Evolutionary conservation across 768 basidiomycete genomes (phyloP), one percentile per base, ranked within the genome.

Genomic region (Macrolepiota dolichaula): DNA sequence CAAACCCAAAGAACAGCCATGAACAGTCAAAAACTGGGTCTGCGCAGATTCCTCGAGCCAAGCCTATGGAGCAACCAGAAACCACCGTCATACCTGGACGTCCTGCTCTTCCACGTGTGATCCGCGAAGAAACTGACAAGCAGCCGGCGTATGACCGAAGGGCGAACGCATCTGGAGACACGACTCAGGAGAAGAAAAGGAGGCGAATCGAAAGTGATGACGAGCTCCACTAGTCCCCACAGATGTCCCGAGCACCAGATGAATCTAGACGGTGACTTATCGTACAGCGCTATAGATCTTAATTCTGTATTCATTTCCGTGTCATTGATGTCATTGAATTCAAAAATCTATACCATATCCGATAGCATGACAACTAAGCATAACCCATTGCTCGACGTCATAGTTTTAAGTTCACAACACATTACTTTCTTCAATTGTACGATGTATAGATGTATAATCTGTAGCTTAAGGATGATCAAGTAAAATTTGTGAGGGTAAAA

Each of bases 391-490:
- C 7, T 47, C 44, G 22, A 47, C 27, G 35, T 56, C 29, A 50
- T 37, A 44, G 25, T 47, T 27, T 32, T 32, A 19, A 24, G 24
- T 19, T 51, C 47, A 32, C 36, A 54, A 54, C 32, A 55, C 15
- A 61, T 61, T 61, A 54, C 46, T 61, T 38, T 60, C 24, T 60
- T 44, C 57, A 44, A 54, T 44, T 60, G 40, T 60, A 53, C 22
- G 58, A 46, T 59, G 51, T 60, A 52, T 60, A 60, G 42, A 61
- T 61, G 59, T 61, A 38, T 70, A 71, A 66, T 69, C 65, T 44
- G 57, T 63, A 63, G 25, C 59, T 63, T 63, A 54, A 52, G 55
- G 52, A 49, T 32, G 47, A 47, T 58, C 62, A 63, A 25, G 46
- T 46, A 46, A 32, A 37, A 44, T 46, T 40, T 47, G 59, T 12